Conservation (phyloP, 306 rosid species). For the Pueraria montana region DNA sequence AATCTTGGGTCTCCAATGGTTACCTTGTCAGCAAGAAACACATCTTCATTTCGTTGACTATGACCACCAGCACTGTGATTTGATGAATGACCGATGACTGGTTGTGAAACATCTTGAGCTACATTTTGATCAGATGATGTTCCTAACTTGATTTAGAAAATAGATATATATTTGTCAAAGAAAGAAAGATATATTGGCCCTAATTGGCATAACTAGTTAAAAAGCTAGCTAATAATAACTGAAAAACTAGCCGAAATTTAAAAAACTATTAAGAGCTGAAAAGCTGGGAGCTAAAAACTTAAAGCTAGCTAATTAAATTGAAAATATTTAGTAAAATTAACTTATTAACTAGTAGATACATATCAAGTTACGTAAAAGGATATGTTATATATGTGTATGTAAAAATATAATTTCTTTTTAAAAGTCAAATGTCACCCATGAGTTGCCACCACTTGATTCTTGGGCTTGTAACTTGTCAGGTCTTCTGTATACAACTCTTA, state of each 20-base stretch:
- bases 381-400: too few relatives aligned
- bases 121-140: conserved; percentile 54
- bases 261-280: not conserved
- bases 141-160: conserved; percentile 55
- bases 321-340: too few relatives aligned
- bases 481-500: too few relatives aligned
- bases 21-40: too few relatives aligned
- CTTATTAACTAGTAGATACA: too few relatives aligned
- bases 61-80: conserved; percentile 40
- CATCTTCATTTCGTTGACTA: conserved; percentile 54
- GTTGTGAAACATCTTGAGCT: conserved; percentile 49
- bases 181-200: conserved; percentile 25
- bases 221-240: not conserved
- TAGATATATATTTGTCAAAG: conserved; percentile 43
- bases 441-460: too few relatives aligned
- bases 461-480: too few relatives aligned
- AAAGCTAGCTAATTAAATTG: not conserved
- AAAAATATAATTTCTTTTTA: too few relatives aligned
- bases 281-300: not conserved
- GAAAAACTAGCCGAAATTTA: not conserved
- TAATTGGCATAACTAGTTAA: not conserved
- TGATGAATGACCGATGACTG: conserved; percentile 35
- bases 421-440: too few relatives aligned
- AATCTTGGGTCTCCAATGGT: conserved; percentile 21
- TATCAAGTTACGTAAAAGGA: too few relatives aligned